These are phyloP conservation scores for Diaporthe vaccinii DNA, from an alignment of 2,329 filamentous ascomycete species.

Conservation along the genomic window DNA sequence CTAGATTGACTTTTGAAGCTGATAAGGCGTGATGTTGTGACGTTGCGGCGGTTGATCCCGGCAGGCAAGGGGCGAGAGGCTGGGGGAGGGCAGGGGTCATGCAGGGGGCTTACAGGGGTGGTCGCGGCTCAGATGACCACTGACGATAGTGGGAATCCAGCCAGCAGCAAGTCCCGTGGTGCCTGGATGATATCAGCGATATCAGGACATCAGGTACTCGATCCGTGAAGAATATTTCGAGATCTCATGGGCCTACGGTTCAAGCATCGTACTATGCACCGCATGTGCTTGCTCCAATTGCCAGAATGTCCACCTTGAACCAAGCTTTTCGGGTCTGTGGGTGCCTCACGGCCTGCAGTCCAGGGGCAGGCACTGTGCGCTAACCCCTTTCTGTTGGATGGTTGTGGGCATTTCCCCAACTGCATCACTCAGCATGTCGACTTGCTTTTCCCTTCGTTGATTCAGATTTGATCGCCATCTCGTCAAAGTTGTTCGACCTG, in stretches of 20 bases:
- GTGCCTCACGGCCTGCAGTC: neutral
- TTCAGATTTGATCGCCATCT: slow-evolving; percentile 29
- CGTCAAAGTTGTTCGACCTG: neutral
- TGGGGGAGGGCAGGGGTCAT: neutral
- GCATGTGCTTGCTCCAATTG: neutral
- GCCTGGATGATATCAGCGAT: neutral
- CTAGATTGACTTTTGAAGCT: neutral
- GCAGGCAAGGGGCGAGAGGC: slow-evolving; percentile 28
- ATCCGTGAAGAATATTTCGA: neutral
- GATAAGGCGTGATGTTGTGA: slow-evolving; percentile 20
- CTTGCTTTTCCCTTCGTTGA: slow-evolving; percentile 26
- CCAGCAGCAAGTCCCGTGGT: neutral
- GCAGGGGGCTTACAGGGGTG: slow-evolving; percentile 9
- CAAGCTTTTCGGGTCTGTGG: neutral
- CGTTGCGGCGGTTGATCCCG: neutral
- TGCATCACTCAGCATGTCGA: slow-evolving; percentile 13
- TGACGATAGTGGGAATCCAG: neutral
- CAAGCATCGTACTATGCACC: neutral
- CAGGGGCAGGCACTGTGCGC: slow-evolving; percentile 13
- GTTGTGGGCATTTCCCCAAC: slow-evolving; percentile 22
- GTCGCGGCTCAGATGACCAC: slow-evolving; percentile 3
- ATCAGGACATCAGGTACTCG: neutral
- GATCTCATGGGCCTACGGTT: neutral
- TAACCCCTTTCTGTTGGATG: slow-evolving; percentile 17
- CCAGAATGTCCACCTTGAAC: neutral